Conservation (phyloP, 345 rosid genomes). For the Firmiana major region DNA sequence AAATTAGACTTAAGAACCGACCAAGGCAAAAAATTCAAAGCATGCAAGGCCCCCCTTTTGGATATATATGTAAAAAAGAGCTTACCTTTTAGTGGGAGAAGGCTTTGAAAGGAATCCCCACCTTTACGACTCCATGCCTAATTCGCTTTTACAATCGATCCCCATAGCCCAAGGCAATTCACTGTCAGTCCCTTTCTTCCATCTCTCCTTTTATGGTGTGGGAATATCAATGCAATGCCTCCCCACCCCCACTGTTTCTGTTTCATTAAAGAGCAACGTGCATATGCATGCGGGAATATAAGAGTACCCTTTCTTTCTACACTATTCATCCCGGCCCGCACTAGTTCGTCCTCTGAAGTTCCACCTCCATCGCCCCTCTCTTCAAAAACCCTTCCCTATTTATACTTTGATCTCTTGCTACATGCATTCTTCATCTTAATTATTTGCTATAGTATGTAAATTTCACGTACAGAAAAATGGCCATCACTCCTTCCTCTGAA, state of each 20-base stretch:
- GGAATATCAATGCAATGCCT: constrained; percentile 21
- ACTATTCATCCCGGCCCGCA: too few species aligned
- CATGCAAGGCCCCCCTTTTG: not conserved
- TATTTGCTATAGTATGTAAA: too few species aligned
- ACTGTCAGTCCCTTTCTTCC: constrained; percentile 1
- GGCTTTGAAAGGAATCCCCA: constrained; percentile 16
- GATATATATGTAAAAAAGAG: not conserved
- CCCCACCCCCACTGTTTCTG: constrained; percentile 4
- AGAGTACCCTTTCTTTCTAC: not conserved
- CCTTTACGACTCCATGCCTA: constrained; percentile 41
- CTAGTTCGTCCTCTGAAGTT: too few species aligned
- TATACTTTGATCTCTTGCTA: not conserved
- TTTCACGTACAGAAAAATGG: too few species aligned
- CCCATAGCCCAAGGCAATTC: not conserved
- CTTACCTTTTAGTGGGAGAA: not conserved
- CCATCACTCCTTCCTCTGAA: not conserved
- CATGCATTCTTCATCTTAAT: not conserved
- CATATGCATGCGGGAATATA: constrained; percentile 42
- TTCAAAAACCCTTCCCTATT: not conserved
- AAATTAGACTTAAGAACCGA: too few species aligned
- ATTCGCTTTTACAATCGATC: not conserved
- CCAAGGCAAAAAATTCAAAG: too few species aligned
- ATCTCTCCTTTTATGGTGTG: constrained; percentile 13
- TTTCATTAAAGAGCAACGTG: constrained; percentile 8
- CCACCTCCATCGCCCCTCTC: too few species aligned